phyloP scores from a whole-genome alignment of 1,284 basidiomycete species.

The Apiotrichum gamsii region DNA sequence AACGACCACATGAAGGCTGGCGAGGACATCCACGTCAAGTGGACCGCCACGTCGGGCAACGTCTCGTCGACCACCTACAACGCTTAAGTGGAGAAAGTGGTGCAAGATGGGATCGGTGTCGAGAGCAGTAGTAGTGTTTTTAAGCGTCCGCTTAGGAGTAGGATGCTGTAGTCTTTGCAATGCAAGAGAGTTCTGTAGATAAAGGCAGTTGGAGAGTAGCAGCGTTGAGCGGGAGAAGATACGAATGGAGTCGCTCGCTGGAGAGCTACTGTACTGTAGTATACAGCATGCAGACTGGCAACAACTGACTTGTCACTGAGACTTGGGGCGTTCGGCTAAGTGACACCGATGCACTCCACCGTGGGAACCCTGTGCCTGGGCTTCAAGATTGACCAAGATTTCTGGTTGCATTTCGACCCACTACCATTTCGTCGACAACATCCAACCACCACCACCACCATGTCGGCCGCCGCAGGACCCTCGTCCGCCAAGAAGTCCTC shows the following conservation, averaged over 20 bases:
- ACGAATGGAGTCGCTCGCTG: too few relatives aligned
- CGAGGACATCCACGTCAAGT: constrained; percentile 69
- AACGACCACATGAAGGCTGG: constrained; percentile 70
- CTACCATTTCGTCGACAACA: neutral
- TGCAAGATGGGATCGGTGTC: neutral
- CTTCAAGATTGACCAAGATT: constrained; percentile 3
- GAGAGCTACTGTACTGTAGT: too few relatives aligned
- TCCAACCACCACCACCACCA: neutral
- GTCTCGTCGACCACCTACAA: constrained; percentile 85
- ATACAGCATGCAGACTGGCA: too few relatives aligned
- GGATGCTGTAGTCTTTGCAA: too few relatives aligned
- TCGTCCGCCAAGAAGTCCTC: neutral
- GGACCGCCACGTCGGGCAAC: constrained; percentile 49
- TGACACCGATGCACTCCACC: neutral
- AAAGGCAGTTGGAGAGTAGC: too few relatives aligned
- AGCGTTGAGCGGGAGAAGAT: too few relatives aligned
- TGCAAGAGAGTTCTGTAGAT: too few relatives aligned
- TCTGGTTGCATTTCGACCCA: neutral
- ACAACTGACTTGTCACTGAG: too few relatives aligned
- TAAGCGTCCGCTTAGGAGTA: neutral
- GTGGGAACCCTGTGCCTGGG: constrained; percentile 1
- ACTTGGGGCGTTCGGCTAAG: too few relatives aligned
- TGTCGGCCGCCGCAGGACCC: constrained; percentile 3
- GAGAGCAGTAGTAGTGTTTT: constrained; percentile 1
- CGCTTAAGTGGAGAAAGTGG: constrained; percentile 56